Conservation (phyloP, 208 protist species). For the Strigomonas galati region DNA sequence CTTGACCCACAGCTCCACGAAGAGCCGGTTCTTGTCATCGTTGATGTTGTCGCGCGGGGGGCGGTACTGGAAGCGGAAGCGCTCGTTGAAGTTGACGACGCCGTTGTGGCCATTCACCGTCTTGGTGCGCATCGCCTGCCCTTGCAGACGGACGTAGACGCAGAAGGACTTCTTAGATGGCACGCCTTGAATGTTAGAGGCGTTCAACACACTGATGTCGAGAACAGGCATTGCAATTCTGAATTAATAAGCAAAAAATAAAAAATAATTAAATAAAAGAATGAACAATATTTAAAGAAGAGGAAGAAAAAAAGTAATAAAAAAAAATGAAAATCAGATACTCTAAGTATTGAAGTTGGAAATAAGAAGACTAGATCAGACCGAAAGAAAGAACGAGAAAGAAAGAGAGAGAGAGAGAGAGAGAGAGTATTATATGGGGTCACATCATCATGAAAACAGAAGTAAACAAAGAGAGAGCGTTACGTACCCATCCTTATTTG, state of each 20-base stretch:
- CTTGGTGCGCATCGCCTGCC: conserved; percentile 52
- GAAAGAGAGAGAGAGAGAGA: background rate
- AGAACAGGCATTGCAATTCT: conserved; percentile 29
- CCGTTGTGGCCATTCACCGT: conserved; percentile 11
- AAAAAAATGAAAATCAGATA: background rate
- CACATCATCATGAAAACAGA: background rate
- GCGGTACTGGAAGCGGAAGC: conserved; percentile 46
- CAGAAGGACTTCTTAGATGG: conserved; percentile 34
- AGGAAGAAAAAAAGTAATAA: background rate
- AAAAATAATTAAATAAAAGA: conserved; percentile 7
- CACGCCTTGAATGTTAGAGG: conserved; percentile 23
- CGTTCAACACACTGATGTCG: conserved; percentile 37
- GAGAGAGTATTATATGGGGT: background rate
- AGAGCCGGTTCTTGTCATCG: conserved; percentile 30
- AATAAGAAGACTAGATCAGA: background rate
- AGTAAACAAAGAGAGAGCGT: background rate
- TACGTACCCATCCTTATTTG: background rate
- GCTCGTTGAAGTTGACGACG: conserved; percentile 32
- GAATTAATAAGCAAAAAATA: background rate
- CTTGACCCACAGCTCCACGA: conserved; percentile 55
- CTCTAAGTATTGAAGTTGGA: background rate
- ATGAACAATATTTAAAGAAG: conserved; percentile 15
- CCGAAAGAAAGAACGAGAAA: conserved; percentile 2
- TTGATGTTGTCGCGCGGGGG: conserved; percentile 2
- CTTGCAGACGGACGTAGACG: conserved; percentile 53